These are phyloP conservation scores for Didymellaceae sp. DNA, from an alignment of 2,329 filamentous ascomycete species.

Conservation along the genomic window DNA sequence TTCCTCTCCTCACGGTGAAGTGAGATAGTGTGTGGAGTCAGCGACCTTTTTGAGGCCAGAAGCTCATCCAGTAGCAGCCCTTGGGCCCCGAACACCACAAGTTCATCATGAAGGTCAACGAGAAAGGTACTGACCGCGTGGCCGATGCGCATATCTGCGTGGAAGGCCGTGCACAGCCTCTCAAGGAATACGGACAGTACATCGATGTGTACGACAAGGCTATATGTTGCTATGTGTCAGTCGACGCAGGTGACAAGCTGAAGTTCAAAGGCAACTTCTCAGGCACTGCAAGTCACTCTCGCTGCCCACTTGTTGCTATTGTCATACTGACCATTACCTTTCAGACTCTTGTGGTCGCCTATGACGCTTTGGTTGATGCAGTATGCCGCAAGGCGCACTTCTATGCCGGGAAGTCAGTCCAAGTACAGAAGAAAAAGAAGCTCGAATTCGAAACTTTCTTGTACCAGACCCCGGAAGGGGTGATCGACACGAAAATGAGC, in stretches of 20 bases:
- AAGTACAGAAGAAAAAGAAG: constrained; percentile 30
- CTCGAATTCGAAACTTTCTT: constrained; percentile 28
- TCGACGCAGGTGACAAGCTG: constrained; percentile 40
- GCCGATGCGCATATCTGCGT: constrained; percentile 39
- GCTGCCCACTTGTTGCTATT: neutral
- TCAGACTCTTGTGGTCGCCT: constrained; percentile 32
- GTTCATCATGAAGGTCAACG: constrained; percentile 49
- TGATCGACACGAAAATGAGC: constrained; percentile 92
- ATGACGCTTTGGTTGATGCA: constrained; percentile 50
- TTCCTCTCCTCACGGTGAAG: no score
- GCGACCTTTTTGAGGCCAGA: no score
- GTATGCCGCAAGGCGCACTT: constrained; percentile 32
- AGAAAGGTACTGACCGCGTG: constrained; percentile 42
- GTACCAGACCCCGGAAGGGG: constrained; percentile 18
- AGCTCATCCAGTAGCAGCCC: no score
- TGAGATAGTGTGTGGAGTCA: no score
- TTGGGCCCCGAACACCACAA: no score
- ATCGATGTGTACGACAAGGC: constrained; percentile 30
- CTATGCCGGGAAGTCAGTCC: constrained; percentile 16
- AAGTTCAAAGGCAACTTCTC: constrained; percentile 39
- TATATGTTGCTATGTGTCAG: constrained; percentile 48
- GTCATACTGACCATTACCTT: neutral
- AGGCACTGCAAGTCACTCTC: constrained; percentile 36
- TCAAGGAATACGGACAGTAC: constrained; percentile 46
- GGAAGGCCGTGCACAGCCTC: constrained; percentile 28